Conservation (phyloP, 768 basidiomycete species). For the Panaeolus cyanescens region DNA sequence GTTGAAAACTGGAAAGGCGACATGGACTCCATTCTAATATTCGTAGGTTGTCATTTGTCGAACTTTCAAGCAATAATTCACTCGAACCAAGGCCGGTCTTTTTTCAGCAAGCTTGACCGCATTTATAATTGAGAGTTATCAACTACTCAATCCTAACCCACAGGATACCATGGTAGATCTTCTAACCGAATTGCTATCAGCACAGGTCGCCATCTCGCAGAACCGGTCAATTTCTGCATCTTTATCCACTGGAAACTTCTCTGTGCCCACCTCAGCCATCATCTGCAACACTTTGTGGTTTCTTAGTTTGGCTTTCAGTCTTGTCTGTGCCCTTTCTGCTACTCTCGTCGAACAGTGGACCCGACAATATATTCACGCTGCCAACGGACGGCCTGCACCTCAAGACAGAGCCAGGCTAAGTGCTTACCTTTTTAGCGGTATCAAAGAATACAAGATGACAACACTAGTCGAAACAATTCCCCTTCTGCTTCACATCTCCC, state of each 20-base stretch:
- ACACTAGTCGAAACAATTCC: conserved; percentile 43
- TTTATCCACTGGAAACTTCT: conserved; percentile 13
- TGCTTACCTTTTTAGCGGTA: conserved; percentile 39
- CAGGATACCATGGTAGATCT: conserved; percentile 25
- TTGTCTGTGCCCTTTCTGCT: conserved; percentile 42
- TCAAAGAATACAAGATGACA: conserved; percentile 38
- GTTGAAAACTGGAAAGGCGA: conserved; percentile 40
- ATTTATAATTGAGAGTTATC: conserved; percentile 41
- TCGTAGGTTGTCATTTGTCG: conserved; percentile 23
- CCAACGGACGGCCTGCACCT: conserved; percentile 30
- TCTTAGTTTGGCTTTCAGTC: conserved; percentile 43
- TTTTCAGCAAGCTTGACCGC: conserved; percentile 42
- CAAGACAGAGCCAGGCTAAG: conserved; percentile 43
- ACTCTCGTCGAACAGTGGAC: conserved; percentile 55
- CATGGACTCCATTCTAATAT: conserved; percentile 43
- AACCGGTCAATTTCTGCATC: conserved; percentile 11
- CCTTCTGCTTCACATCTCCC: conserved; percentile 46
- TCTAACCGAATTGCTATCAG: conserved; percentile 29
- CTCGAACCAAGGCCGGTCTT: conserved; percentile 33
- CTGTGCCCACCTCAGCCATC: conserved; percentile 28
- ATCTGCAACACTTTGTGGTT: conserved; percentile 48
- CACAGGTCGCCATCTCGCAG: conserved; percentile 25
- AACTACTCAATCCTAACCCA: conserved; percentile 31
- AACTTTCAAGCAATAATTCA: neutral
- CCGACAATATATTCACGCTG: conserved; percentile 38